Base-by-base conservation (phyloP, 176 grass and related monocot genomes). In the Oryza coarctata region DNA sequence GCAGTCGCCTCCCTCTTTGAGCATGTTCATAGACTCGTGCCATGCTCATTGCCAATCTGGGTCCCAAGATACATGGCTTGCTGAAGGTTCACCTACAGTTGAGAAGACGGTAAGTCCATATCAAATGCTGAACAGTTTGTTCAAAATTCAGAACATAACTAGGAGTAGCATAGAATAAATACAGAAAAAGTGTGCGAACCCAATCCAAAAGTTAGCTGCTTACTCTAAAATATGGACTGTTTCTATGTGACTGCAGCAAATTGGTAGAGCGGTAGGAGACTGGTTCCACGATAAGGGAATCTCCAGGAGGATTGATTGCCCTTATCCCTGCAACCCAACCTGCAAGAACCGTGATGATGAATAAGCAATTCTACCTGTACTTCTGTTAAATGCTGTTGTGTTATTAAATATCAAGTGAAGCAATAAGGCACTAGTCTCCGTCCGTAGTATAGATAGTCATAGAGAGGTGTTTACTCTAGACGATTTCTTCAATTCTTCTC, bases 11-110 rank as follows among this genome's bases (percentile, higher is more conserved):
- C 82, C 83, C 22, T 79, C 90, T 7, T 68, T 85, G 60, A 90
- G 92, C 64, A 93, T 93, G 88, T 98, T 98, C 80, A 88, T 98
- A 63, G 86, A 91, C 82, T 98, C 95, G 43, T 98, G 95, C 64
- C 78, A 90, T 65, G 81, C 92, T 40, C 95, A 98, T 55, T 98
- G 95, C 75, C 92, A 93, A 77, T 95, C 95, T 7, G 95, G 93
- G 60, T 73, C 87, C 7, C 80, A 86, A 50, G 75, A 87, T 79
- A 93, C 90, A 50, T 98, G 95, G 95, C 61, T 78, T 26, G 77
- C 76, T 2, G 84, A 71, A 73, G 85, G 49, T 79, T 87, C 94
- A 65, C 88, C 92, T 70, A 69, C 76, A 17, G 67, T 98, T 80
- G 67, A 91, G 32, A 95, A 91, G 36, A 98, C 60, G 22, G 95